phyloP scores from a whole-genome alignment of 1,284 basidiomycete genomes.

The Moesziomyces antarcticus region DNA sequence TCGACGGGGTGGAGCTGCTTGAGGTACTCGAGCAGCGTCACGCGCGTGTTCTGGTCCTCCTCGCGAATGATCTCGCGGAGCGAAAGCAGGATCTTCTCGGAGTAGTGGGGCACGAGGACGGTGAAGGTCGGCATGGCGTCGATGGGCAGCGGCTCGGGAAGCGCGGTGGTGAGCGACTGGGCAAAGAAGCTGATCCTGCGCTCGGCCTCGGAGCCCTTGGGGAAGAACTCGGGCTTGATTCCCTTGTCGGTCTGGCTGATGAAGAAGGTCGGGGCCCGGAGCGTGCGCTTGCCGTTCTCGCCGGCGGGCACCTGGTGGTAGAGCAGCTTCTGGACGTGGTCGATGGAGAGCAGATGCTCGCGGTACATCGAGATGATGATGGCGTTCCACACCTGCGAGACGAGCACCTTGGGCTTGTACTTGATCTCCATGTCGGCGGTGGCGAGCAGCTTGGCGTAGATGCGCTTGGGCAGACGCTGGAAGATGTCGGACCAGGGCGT shows the following conservation, averaged over 20 bases:
- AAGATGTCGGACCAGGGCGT: conserved; percentile 68
- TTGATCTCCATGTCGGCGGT: conserved; percentile 68
- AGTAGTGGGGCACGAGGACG: conserved; percentile 67
- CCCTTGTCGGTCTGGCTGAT: conserved; percentile 67
- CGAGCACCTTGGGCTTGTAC: conserved; percentile 68
- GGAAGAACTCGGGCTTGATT: conserved; percentile 67
- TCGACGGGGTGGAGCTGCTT: conserved; percentile 98
- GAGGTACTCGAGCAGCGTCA: conserved; percentile 73
- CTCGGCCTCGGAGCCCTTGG: conserved; percentile 67
- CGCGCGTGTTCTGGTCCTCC: conserved; percentile 68
- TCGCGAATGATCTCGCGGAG: conserved; percentile 68
- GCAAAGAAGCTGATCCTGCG: conserved; percentile 68
- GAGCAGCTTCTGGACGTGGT: conserved; percentile 67
- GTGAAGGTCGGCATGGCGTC: conserved; percentile 68
- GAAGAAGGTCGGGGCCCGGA: conserved; percentile 68
- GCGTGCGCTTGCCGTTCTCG: conserved; percentile 66
- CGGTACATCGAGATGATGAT: conserved; percentile 69
- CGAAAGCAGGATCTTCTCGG: conserved; percentile 67
- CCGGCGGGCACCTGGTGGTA: conserved; percentile 68
- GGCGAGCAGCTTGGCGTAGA: conserved; percentile 67
- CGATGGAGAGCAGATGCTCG: conserved; percentile 67
- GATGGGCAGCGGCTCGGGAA: conserved; percentile 67
- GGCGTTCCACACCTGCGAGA: conserved; percentile 68
- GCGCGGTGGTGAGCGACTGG: conserved; percentile 65
- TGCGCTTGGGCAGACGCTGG: conserved; percentile 68